These are phyloP conservation scores for Groenewaldozyma salmanticensis DNA, from an alignment of 805 yeast genomes.

Conservation along the genomic window DNA sequence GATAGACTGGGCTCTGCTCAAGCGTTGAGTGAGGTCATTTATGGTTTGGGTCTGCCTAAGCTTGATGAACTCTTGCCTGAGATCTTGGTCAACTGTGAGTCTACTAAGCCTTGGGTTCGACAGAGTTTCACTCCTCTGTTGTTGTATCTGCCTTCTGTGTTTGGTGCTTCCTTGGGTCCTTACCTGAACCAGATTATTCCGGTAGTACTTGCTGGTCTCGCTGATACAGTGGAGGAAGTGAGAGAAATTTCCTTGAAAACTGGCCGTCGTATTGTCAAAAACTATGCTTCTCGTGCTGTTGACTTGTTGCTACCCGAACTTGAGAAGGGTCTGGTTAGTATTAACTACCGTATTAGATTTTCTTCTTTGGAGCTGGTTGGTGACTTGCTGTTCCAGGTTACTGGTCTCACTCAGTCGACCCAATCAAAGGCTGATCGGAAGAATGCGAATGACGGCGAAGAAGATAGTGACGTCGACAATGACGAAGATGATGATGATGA, in stretches of 20 bases:
- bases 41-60: slow-evolving; percentile 81
- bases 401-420: slow-evolving; percentile 68
- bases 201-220: slow-evolving; percentile 84
- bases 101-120: slow-evolving; percentile 61
- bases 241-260: slow-evolving; percentile 86
- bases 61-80: slow-evolving; percentile 83
- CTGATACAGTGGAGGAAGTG: slow-evolving; percentile 78
- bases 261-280: slow-evolving; percentile 82
- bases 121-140: slow-evolving; percentile 89
- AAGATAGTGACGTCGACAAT: slow-evolving; percentile 44
- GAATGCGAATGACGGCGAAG: slow-evolving; percentile 51
- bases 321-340: slow-evolving; percentile 78
- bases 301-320: slow-evolving; percentile 90
- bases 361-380: slow-evolving; percentile 95
- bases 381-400: slow-evolving; percentile 84
- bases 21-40: slow-evolving; percentile 86
- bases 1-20: slow-evolving; percentile 97
- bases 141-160: slow-evolving; percentile 86
- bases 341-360: slow-evolving; percentile 75
- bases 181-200: slow-evolving; percentile 79
- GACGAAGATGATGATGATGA: slow-evolving; percentile 32
- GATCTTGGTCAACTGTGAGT: slow-evolving; percentile 61
- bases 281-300: slow-evolving; percentile 86
- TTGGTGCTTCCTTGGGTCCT: slow-evolving; percentile 85
- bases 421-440: too few species aligned